Percentiles rank a stretch among this genome's conserved stretches.
These are phyloP conservation scores for Beta lomatogona DNA, from an alignment of 179 eudicot genomes.

Conservation along the genomic window DNA sequence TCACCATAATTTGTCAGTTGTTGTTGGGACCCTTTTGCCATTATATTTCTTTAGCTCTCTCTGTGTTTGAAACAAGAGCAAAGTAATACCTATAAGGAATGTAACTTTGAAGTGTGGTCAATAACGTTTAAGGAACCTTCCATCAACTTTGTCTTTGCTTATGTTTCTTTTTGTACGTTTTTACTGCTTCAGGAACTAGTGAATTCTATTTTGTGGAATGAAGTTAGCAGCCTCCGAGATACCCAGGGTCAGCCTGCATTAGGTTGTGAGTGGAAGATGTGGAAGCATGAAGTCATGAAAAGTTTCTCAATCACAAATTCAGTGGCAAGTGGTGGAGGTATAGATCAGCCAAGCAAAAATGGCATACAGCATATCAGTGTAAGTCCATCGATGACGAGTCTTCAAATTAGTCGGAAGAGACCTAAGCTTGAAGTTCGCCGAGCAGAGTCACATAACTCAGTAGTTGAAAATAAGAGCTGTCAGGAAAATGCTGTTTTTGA, in stretches of 20 bases:
- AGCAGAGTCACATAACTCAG: conserved; percentile 68
- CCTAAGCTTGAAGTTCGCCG: conserved; percentile 99
- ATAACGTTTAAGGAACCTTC: not conserved
- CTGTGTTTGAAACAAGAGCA: not conserved
- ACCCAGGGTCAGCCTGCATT: conserved; percentile 48
- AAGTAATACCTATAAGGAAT: conserved; percentile 4
- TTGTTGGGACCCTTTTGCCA: not conserved
- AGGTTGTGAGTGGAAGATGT: conserved; percentile 70
- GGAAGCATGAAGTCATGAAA: conserved; percentile 84
- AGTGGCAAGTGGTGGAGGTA: conserved; percentile 37
- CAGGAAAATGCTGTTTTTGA: conserved; percentile 40
- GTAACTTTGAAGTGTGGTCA: not conserved
- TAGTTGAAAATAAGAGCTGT: conserved; percentile 41
- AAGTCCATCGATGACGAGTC: conserved; percentile 39
- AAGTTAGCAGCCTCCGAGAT: conserved; percentile 55
- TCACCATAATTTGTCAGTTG: not conserved
- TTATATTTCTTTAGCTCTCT: not conserved
- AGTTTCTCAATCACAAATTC: conserved; percentile 59
- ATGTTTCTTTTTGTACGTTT: conserved; percentile 16
- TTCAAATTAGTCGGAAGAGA: conserved; percentile 74
- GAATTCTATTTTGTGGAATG: conserved; percentile 74
- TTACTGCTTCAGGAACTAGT: conserved; percentile 65
- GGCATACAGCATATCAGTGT: conserved; percentile 36
- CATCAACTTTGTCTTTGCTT: conserved; percentile 12
- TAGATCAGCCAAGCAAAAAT: conserved; percentile 37